Evolutionary conservation across 805 yeast genomes (phyloP).

Genomic region (Sugiyamaella floridensis): DNA sequence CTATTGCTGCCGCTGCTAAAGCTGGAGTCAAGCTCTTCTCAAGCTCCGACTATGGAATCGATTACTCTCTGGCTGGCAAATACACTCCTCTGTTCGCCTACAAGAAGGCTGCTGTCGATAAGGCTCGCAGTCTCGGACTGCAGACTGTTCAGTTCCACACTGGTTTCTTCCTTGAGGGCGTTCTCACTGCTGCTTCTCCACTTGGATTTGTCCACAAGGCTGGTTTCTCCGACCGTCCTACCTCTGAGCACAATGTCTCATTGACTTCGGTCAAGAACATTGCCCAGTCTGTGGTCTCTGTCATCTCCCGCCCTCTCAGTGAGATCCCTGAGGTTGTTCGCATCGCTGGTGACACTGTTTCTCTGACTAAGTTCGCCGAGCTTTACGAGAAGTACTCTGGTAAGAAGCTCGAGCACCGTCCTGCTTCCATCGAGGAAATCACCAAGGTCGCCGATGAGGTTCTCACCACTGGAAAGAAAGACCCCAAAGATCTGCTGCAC

Average conservation of each 20-base stretch:
- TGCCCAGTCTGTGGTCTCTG: slow-evolving; percentile 22
- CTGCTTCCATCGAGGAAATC: slow-evolving; percentile 8
- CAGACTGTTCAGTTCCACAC: slow-evolving; percentile 21
- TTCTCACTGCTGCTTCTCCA: slow-evolving; percentile 4
- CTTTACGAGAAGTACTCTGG: slow-evolving; percentile 20
- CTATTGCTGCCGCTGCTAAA: slow-evolving; percentile 36
- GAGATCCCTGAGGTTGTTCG: slow-evolving; percentile 20
- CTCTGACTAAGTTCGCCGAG: slow-evolving; percentile 14
- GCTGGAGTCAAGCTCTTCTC: slow-evolving; percentile 45
- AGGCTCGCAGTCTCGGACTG: slow-evolving; percentile 21
- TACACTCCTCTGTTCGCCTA: slow-evolving; percentile 7
- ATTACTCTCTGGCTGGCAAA: slow-evolving; percentile 19
- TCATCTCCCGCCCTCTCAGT: slow-evolving; percentile 15
- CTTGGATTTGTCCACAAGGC: slow-evolving; percentile 1
- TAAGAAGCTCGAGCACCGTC: slow-evolving; percentile 14
- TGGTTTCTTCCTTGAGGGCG: slow-evolving; percentile 19
- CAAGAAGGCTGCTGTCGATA: slow-evolving; percentile 14
- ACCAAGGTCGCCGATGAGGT: slow-evolving; percentile 3
- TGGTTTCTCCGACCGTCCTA: neutral
- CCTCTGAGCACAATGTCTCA: neutral
- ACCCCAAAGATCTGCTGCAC: slow-evolving; percentile 1
- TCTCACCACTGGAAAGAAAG: slow-evolving; percentile 1
- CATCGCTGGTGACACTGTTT: slow-evolving; percentile 14
- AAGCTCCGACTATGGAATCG: slow-evolving; percentile 56
- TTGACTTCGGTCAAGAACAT: slow-evolving; percentile 21